Base-by-base conservation (phyloP, 441 rosid genomes). In the Viola pubescens region DNA sequence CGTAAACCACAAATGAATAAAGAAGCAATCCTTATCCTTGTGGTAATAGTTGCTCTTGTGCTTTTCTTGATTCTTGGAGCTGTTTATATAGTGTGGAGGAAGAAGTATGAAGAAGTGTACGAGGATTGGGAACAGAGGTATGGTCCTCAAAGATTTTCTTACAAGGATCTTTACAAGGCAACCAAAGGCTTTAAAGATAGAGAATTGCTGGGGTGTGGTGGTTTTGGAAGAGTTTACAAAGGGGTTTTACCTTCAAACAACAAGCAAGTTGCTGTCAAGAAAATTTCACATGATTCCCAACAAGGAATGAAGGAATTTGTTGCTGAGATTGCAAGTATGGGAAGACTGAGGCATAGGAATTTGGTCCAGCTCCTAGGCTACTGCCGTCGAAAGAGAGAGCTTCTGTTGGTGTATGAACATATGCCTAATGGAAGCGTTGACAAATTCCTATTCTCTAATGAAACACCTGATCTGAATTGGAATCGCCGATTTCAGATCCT, bases 341-440 rank as follows among this genome's bases (percentile, higher is more conserved):
- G 98, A 16, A 73, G 89, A 63, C 82, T 91, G 69, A 84, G 95
- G 11, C 98, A 91, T 12, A 65, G 95, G 50, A 91, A 88, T 64
- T 61, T 88, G 71, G 96, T 81, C 4, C 92, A 74, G 43, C 65
- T 88, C 3, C 48, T 91, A 38, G 96, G 98, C 3, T 91, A 85
- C 79, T 91, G 89, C 26, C 77, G 95, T 1, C 60, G 88, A 49
- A 73, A 69, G 69, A 79, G 79, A 1, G 89, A 88, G 65, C 76
- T 88, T 53, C 78, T 91, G 52, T 68, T 91, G 1, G 96, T 91
- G 0, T 88, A 91, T 4, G 95, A 88, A 9, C 88, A 50, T 71
- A 91, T 91, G 96, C 70, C 91, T 0, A 83, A 85, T 38, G 95
- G 96, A 0, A 91, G 98, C 68, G 70, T 91, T 14, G 94, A 91